Percentiles rank a stretch among this genome's conserved stretches.
These are phyloP conservation scores for Mycena filopes DNA, from an alignment of 768 basidiomycete species.

Conservation along the genomic window DNA sequence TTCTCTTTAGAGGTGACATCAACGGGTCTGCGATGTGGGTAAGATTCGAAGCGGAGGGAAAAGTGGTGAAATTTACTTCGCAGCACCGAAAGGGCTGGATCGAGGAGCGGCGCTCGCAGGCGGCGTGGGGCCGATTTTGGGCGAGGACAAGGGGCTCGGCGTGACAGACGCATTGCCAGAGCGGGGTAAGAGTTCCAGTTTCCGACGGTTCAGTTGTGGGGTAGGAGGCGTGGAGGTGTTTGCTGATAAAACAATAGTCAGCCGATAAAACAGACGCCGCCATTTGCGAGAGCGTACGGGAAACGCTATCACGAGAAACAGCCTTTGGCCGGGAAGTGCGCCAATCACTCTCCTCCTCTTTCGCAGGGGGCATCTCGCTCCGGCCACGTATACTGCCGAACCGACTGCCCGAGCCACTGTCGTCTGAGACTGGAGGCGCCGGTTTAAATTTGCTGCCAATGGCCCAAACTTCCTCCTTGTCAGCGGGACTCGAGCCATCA, in stretches of 20 bases:
- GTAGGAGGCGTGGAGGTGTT: conserved; percentile 82
- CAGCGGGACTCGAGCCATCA: conserved; percentile 65
- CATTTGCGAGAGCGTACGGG: conserved; percentile 60
- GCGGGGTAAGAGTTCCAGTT: conserved; percentile 88
- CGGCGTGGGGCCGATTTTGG: conserved; percentile 68
- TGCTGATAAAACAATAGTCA: conserved; percentile 51
- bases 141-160: conserved; percentile 83
- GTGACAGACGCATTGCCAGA: conserved; percentile 72
- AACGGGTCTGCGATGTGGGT: conserved; percentile 71
- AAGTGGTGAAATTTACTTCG: conserved; percentile 62
- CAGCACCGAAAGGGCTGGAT: conserved; percentile 88
- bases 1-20: conserved; percentile 84
- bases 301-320: conserved; percentile 59
- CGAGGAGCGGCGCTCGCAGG: conserved; percentile 51
- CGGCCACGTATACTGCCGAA: conserved; percentile 61
- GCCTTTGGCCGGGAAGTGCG: conserved; percentile 61
- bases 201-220: conserved; percentile 80
- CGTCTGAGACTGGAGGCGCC: conserved; percentile 51
- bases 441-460: conserved; percentile 82
- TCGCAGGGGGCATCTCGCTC: conserved; percentile 65
- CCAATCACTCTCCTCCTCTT: conserved; percentile 81
- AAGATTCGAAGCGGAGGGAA: conserved; percentile 8
- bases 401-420: conserved; percentile 48
- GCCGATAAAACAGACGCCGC: conserved; percentile 9
- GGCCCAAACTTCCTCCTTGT: conserved; percentile 82